These are phyloP conservation scores for Penstemon davidsonii DNA, from an alignment of 257 asterid species.

Conservation along the genomic window DNA sequence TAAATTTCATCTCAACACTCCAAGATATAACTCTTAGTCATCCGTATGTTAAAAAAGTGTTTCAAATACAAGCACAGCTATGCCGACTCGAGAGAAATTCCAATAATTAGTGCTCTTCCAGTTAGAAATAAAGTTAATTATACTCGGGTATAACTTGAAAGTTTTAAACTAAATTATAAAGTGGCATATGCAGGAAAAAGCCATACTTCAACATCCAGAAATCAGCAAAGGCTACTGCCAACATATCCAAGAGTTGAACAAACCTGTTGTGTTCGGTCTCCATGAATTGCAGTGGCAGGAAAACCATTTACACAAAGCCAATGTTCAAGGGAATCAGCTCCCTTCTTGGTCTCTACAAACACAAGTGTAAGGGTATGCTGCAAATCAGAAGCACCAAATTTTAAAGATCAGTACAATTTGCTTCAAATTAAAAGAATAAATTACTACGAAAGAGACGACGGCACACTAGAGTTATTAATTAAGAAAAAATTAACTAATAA, in stretches of 20 bases:
- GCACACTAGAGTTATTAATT: not conserved
- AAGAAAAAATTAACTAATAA: constrained; percentile 9
- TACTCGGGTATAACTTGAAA: not conserved
- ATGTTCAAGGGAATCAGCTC: constrained; percentile 93
- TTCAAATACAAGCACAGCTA: not conserved
- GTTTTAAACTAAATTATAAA: not conserved
- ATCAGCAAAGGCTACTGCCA: constrained; percentile 8
- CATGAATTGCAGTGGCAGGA: constrained; percentile 91
- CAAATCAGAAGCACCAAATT: constrained; percentile 30
- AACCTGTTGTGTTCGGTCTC: constrained; percentile 96
- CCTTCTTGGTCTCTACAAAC: constrained; percentile 94
- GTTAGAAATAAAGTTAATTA: not conserved
- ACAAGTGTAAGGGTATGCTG: constrained; percentile 90
- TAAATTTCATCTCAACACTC: not conserved
- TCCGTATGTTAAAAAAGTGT: not conserved
- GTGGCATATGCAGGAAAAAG: not conserved
- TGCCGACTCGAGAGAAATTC: not conserved
- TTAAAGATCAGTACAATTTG: constrained; percentile 18
- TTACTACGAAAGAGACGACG: not conserved
- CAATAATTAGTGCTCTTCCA: not conserved
- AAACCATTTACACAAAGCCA: constrained; percentile 85
- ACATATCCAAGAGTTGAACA: constrained; percentile 10
- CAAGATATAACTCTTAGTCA: not conserved
- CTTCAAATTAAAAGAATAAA: not conserved
- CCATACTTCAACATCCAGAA: constrained; percentile 22